These are phyloP conservation scores for Neopestalotiopsis sp. DNA, from an alignment of 2,329 filamentous ascomycete genomes.

Conservation along the genomic window DNA sequence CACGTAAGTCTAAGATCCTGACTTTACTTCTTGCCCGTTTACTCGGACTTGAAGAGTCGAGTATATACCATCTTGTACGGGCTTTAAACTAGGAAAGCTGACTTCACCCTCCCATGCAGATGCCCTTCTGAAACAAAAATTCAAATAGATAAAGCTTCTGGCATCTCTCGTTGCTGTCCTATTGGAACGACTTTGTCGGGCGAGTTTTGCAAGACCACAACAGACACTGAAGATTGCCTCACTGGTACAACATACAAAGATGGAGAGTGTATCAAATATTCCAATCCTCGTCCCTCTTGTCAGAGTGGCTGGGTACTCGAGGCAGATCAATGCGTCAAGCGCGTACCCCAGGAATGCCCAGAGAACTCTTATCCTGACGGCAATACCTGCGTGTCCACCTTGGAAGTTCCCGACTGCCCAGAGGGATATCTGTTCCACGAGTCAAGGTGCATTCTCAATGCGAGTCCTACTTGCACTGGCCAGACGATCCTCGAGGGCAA, in stretches of 20 bases:
- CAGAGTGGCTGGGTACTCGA: not conserved
- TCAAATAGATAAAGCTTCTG: not conserved
- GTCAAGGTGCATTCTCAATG: not conserved
- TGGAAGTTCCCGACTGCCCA: not conserved
- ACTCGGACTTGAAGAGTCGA: no score
- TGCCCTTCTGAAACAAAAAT: not conserved
- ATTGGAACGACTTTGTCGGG: not conserved
- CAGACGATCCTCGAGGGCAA: not conserved
- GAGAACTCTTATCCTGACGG: not conserved
- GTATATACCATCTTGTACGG: no score
- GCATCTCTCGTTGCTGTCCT: not conserved
- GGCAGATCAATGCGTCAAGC: not conserved
- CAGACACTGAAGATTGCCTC: not conserved
- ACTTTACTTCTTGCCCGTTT: not conserved
- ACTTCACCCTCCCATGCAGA: not conserved
- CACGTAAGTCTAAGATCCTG: not conserved
- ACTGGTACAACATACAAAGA: not conserved
- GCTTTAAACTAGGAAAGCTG: no score
- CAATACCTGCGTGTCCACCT: not conserved
- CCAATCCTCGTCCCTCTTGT: not conserved
- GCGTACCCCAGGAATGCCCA: not conserved
- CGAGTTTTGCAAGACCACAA: not conserved
- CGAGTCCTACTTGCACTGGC: not conserved
- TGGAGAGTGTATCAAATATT: not conserved
- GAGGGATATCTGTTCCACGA: not conserved